These are phyloP conservation scores for Sambucus nigra DNA, from an alignment of 129 eudicot species.

Conservation along the genomic window DNA sequence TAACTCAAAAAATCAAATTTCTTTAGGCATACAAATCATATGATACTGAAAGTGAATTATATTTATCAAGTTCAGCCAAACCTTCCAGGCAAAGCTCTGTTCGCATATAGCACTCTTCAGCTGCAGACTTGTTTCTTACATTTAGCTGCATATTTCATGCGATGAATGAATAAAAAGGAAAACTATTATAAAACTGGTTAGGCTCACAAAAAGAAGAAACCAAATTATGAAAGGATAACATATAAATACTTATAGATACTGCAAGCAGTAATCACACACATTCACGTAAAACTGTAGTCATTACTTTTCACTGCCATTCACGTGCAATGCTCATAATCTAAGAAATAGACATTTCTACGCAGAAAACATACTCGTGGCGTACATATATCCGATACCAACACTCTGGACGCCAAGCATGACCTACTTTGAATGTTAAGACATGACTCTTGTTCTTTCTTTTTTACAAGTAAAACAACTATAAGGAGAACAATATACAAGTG, in stretches of 20 bases:
- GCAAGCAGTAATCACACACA: background rate
- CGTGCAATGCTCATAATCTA: background rate
- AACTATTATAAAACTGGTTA: background rate
- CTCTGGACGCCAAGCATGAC: too few species aligned
- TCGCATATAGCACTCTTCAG: constrained; percentile 77
- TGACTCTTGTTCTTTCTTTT: too few species aligned
- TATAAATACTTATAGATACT: background rate
- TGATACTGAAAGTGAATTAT: background rate
- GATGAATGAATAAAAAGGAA: constrained; percentile 9
- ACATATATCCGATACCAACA: too few species aligned
- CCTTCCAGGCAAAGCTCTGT: constrained; percentile 94
- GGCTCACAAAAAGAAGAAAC: background rate
- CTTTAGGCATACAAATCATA: background rate
- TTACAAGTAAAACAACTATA: too few species aligned
- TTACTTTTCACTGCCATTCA: background rate
- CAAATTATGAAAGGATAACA: background rate
- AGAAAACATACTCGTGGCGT: too few species aligned
- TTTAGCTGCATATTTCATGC: constrained; percentile 51
- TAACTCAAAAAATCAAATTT: background rate
- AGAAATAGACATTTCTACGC: too few species aligned
- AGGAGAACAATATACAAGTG: too few species aligned
- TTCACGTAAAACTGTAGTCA: background rate
- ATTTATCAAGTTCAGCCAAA: constrained; percentile 15
- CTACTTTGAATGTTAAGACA: too few species aligned
- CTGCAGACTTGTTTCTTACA: constrained; percentile 97